Conservation (phyloP, 179 eudicot species). For the Dionaea muscipula region DNA sequence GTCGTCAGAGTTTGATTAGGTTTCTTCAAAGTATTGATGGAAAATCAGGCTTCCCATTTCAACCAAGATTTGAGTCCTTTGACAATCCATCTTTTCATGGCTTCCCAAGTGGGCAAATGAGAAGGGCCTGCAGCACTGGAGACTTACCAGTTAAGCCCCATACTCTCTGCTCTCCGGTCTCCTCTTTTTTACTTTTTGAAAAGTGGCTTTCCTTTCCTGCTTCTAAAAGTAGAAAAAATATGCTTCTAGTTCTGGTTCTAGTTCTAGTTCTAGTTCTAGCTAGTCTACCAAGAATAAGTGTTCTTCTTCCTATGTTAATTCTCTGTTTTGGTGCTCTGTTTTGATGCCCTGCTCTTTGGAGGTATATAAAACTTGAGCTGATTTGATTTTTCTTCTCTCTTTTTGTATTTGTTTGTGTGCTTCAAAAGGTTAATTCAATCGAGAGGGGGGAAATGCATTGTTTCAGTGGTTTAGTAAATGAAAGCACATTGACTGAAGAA, state of each 20-base stretch:
- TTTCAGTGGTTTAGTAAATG: constrained; percentile 34
- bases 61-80: constrained; percentile 27
- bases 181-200: not conserved
- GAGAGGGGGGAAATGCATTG: constrained; percentile 23
- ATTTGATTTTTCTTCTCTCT: not conserved
- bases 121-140: constrained; percentile 79
- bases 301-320: not conserved
- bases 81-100: constrained; percentile 13
- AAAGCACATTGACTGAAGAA: constrained; percentile 49
- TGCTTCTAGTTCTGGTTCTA: not conserved
- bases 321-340: not conserved
- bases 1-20: constrained; percentile 29
- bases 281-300: no score
- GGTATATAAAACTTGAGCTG: not conserved
- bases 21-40: constrained; percentile 65
- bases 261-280: no score
- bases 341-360: no score
- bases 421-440: constrained; percentile 23
- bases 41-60: constrained; percentile 24
- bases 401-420: no score
- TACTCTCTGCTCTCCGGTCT: not conserved
- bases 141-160: constrained; percentile 59
- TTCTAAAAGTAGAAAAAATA: not conserved
- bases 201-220: not conserved
- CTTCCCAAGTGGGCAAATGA: constrained; percentile 33